Evolutionary conservation across 352 stramenopile genomes (phyloP).

Genomic region (Pythium phragmitis): DNA sequence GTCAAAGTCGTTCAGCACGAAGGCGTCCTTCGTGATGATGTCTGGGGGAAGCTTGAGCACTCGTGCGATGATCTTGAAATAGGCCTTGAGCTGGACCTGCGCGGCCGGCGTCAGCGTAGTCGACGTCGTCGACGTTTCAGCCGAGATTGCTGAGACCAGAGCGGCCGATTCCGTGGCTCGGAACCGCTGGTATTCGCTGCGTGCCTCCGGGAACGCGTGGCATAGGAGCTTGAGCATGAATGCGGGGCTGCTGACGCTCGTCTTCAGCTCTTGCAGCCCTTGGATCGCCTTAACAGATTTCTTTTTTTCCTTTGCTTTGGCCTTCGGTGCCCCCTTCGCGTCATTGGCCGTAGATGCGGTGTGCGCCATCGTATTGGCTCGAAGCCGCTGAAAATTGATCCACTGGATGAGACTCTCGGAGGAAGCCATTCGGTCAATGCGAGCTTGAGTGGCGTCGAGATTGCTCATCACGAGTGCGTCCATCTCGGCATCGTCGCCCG

Average conservation of each 20-base stretch:
- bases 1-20: conserved; percentile 75
- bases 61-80: conserved; percentile 62
- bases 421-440: conserved; percentile 45
- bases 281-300: conserved; percentile 68
- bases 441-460: conserved; percentile 32
- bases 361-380: conserved; percentile 36
- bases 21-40: conserved; percentile 63
- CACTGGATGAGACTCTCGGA: conserved; percentile 67
- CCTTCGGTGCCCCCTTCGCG: conserved; percentile 5
- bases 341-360: conserved; percentile 7
- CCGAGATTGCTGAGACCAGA: conserved; percentile 24
- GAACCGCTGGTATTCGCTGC: conserved; percentile 51
- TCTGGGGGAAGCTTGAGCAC: conserved; percentile 58
- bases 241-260: conserved; percentile 49
- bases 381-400: conserved; percentile 66
- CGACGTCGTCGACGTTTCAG: conserved; percentile 52
- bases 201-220: conserved; percentile 50
- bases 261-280: conserved; percentile 54
- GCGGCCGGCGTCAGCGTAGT: conserved; percentile 53
- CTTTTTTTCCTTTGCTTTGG: conserved; percentile 61
- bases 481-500: conserved; percentile 41
- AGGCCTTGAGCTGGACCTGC: conserved; percentile 63
- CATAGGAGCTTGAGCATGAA: conserved; percentile 78
- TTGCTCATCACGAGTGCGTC: conserved; percentile 34
- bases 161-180: conserved; percentile 38